A percentile compares a stretch with the other conserved stretches of the same genome.
Evolutionary conservation across 257 asterid species (phyloP).

Genomic region (Eucommia ulmoides): DNA sequence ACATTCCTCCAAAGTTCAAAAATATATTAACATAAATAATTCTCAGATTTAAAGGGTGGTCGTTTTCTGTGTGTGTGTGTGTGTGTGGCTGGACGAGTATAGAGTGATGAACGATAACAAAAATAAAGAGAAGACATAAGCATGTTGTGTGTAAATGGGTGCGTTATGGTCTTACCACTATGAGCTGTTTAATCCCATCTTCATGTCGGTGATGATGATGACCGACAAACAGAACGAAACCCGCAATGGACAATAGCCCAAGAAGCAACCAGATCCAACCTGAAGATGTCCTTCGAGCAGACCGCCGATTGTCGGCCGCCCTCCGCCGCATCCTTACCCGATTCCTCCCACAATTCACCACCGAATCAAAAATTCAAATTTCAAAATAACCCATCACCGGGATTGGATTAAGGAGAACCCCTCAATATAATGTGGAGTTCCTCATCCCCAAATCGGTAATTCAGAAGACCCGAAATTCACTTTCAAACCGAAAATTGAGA

Average conservation of each 20-base stretch:
- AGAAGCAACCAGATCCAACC: conserved; percentile 81
- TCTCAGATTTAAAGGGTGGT: too few relatives aligned
- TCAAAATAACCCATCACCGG: conserved; percentile 16
- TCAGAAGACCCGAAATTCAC: too few relatives aligned
- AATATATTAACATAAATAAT: too few relatives aligned
- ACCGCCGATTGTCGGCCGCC: conserved; percentile 90
- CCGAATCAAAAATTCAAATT: conserved; percentile 21
- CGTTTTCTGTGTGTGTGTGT: too few relatives aligned
- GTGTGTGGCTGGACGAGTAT: too few relatives aligned
- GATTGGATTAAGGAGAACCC: conserved; percentile 23
- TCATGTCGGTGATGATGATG: conserved; percentile 50
- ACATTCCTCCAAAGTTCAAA: neutral
- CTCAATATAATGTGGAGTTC: too few relatives aligned
- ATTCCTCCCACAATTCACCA: conserved; percentile 22
- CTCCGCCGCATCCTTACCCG: conserved; percentile 78
- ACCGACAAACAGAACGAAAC: conserved; percentile 43
- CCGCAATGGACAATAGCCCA: conserved; percentile 39
- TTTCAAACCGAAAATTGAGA: too few relatives aligned
- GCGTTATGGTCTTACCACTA: conserved; percentile 30
- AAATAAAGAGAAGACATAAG: too few relatives aligned
- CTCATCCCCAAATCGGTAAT: too few relatives aligned
- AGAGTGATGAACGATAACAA: too few relatives aligned
- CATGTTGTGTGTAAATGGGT: too few relatives aligned
- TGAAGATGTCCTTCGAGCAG: conserved; percentile 59
- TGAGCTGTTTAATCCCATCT: conserved; percentile 49